phyloP scores from a whole-genome alignment of 2,329 filamentous ascomycete species.

The Fusarium miscanthi region DNA sequence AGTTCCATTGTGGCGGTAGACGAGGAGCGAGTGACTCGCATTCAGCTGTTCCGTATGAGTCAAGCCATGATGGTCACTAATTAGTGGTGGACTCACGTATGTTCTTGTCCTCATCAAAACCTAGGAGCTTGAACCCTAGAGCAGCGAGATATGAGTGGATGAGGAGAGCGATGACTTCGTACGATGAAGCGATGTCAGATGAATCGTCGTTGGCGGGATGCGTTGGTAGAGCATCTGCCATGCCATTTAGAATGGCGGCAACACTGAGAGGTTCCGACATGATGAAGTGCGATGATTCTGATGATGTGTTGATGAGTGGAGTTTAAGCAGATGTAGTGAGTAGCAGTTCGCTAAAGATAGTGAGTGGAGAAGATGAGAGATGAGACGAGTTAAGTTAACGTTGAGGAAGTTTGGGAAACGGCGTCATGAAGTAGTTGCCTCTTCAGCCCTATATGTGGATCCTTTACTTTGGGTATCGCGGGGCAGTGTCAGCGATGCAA shows the following conservation, averaged over 20 bases:
- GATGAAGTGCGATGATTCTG: neutral
- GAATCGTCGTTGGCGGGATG: slow-evolving; percentile 63
- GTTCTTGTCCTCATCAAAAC: slow-evolving; percentile 84
- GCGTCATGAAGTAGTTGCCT: slow-evolving; percentile 45
- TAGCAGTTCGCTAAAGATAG: neutral
- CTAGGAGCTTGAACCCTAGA: slow-evolving; percentile 82
- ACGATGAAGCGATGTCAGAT: slow-evolving; percentile 75
- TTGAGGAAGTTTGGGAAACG: slow-evolving; percentile 5
- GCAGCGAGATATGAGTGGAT: slow-evolving; percentile 84
- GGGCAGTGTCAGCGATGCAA: slow-evolving; percentile 18
- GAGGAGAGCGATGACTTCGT: slow-evolving; percentile 86
- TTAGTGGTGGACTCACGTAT: slow-evolving; percentile 64
- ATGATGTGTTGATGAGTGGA: neutral
- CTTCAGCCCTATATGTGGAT: slow-evolving; percentile 48
- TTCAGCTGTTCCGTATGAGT: slow-evolving; percentile 48
- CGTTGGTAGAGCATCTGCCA: slow-evolving; percentile 70
- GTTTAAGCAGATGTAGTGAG: neutral
- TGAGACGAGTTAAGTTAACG: neutral
- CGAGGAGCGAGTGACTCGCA: slow-evolving; percentile 68
- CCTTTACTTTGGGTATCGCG: neutral
- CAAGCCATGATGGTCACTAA: neutral
- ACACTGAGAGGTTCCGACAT: slow-evolving; percentile 47
- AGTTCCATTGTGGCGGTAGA: slow-evolving; percentile 84
- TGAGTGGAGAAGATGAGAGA: slow-evolving; percentile 12
- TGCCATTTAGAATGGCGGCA: slow-evolving; percentile 61